These are phyloP conservation scores for Fusarium sp. DNA, from an alignment of 2,329 filamentous ascomycete species.

Conservation along the genomic window DNA sequence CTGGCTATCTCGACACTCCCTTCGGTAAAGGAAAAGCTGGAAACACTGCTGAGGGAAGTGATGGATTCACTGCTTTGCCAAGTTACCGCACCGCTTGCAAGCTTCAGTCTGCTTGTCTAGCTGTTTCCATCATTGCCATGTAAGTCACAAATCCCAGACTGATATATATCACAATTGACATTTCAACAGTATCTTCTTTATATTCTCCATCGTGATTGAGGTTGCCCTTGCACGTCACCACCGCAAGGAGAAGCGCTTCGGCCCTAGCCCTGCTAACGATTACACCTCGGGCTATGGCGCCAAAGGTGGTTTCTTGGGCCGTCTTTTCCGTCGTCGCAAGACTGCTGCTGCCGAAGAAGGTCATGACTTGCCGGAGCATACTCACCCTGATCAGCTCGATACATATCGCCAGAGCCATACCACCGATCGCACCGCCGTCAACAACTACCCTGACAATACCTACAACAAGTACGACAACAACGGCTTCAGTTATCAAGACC, in stretches of 20 bases:
- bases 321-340: slow-evolving; percentile 50
- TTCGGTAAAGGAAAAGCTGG: slow-evolving; percentile 73
- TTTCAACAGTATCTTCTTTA: slow-evolving; percentile 74
- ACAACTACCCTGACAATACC: slow-evolving; percentile 40
- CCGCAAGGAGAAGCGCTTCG: slow-evolving; percentile 79
- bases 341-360: slow-evolving; percentile 40
- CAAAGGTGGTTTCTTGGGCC: slow-evolving; percentile 50
- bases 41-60: slow-evolving; percentile 59
- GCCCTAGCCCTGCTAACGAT: slow-evolving; percentile 60
- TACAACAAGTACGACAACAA: slow-evolving; percentile 46
- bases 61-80: slow-evolving; percentile 62
- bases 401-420: slow-evolving; percentile 56
- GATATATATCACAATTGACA: not conserved
- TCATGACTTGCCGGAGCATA: slow-evolving; percentile 54
- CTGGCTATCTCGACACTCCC: slow-evolving; percentile 69
- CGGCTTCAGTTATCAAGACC: slow-evolving; percentile 43
- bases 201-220: slow-evolving; percentile 77
- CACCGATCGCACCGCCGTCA: slow-evolving; percentile 53
- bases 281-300: slow-evolving; percentile 69
- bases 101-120: slow-evolving; percentile 81
- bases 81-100: slow-evolving; percentile 70
- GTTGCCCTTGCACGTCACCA: slow-evolving; percentile 75
- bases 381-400: slow-evolving; percentile 55
- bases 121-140: slow-evolving; percentile 82
- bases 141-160: slow-evolving; percentile 54